Evolutionary conservation across 2,329 filamentous ascomycete genomes (phyloP).

Genomic region (Metarhizium brunneum): DNA sequence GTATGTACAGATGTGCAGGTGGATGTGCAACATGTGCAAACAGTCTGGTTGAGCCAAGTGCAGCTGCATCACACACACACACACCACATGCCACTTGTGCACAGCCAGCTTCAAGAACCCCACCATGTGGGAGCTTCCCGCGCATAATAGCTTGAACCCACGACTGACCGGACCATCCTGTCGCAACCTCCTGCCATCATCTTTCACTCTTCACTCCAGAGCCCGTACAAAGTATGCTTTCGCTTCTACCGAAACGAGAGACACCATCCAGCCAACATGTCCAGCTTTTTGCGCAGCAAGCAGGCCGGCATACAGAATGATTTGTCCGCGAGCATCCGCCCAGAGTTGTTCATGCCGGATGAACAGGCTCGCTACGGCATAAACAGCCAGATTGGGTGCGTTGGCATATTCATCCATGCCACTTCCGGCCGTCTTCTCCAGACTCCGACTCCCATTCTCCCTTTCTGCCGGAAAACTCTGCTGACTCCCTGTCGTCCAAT

Average conservation of each 20-base stretch:
- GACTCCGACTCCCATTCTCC: neutral
- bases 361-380: constrained; percentile 78
- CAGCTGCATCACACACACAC: too few species aligned
- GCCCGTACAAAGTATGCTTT: neutral
- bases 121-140: neutral
- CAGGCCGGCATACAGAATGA: constrained; percentile 90
- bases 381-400: constrained; percentile 60
- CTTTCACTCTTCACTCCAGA: neutral
- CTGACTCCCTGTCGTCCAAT: neutral
- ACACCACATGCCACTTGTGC: neutral
- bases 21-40: too few species aligned
- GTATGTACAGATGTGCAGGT: too few species aligned
- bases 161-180: too few species aligned
- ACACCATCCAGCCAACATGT: constrained; percentile 44
- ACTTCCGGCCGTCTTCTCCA: neutral
- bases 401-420: constrained; percentile 5
- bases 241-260: neutral
- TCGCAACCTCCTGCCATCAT: too few species aligned
- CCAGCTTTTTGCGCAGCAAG: constrained; percentile 81
- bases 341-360: constrained; percentile 73
- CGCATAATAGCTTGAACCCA: too few species aligned
- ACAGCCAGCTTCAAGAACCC: neutral
- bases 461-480: neutral
- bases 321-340: constrained; percentile 70
- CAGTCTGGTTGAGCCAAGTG: too few species aligned